phyloP scores from a whole-genome alignment of 805 yeast species.

The Kuraishia piskuri region DNA sequence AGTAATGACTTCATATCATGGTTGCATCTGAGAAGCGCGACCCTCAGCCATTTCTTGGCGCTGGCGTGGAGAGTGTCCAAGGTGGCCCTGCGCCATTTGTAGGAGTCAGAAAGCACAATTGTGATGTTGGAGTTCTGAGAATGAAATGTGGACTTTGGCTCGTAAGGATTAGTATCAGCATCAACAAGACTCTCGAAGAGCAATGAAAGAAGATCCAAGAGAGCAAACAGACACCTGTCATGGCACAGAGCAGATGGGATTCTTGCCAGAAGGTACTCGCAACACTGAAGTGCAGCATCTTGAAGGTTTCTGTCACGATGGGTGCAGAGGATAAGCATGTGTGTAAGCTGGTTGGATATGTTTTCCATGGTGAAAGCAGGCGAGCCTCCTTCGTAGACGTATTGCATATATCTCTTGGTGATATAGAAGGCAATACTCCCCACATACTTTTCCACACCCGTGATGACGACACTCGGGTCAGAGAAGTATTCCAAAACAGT shows the following conservation, averaged over 20 bases:
- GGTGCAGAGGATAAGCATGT: constrained; percentile 62
- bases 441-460: constrained; percentile 63
- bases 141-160: constrained; percentile 65
- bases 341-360: constrained; percentile 61
- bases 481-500: constrained; percentile 71
- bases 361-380: constrained; percentile 46
- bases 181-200: constrained; percentile 76
- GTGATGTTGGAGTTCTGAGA: constrained; percentile 34
- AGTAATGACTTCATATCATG: constrained; percentile 73
- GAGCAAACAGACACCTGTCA: constrained; percentile 59
- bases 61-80: constrained; percentile 47
- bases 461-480: constrained; percentile 68
- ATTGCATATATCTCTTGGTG: constrained; percentile 44
- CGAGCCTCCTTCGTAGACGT: constrained; percentile 44
- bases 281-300: constrained; percentile 69
- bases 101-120: constrained; percentile 63
- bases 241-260: constrained; percentile 79
- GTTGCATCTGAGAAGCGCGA: constrained; percentile 48
- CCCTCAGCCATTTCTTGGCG: constrained; percentile 61
- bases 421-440: constrained; percentile 55
- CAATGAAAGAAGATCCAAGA: constrained; percentile 72
- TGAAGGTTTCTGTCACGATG: constrained; percentile 72
- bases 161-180: constrained; percentile 76
- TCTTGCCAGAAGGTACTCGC: constrained; percentile 54
- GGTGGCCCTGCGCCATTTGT: constrained; percentile 66